Conservation (phyloP, 768 basidiomycete species). For the Phaeotremella skinneri region DNA sequence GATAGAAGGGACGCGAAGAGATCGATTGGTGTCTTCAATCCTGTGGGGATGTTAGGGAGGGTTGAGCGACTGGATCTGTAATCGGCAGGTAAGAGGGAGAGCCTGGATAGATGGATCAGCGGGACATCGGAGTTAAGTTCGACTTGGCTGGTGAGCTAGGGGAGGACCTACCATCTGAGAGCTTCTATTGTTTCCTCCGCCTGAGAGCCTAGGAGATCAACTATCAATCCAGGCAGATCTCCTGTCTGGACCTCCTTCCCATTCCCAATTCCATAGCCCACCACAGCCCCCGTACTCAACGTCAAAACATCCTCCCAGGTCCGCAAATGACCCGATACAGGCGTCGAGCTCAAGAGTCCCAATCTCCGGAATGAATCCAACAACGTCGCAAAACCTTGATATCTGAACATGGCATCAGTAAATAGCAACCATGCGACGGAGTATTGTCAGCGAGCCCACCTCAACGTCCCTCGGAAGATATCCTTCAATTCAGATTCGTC, state of each 20-base stretch:
- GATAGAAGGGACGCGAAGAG: constrained; percentile 70
- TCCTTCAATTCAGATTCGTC: constrained; percentile 58
- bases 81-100: not conserved
- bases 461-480: constrained; percentile 77
- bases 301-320: constrained; percentile 54
- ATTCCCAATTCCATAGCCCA: constrained; percentile 6
- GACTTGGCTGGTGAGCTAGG: constrained; percentile 10
- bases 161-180: constrained; percentile 33
- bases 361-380: constrained; percentile 70
- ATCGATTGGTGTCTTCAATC: constrained; percentile 58
- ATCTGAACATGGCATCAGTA: constrained; percentile 56
- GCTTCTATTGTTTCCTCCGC: constrained; percentile 33
- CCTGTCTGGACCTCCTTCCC: constrained; percentile 36
- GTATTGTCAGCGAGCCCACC: constrained; percentile 54
- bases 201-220: constrained; percentile 21
- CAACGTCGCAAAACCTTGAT: constrained; percentile 74
- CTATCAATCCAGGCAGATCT: constrained; percentile 10
- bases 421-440: too few species aligned
- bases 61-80: not conserved
- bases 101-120: too few species aligned
- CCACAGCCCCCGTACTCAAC: constrained; percentile 23
- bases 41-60: constrained; percentile 20
- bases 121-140: constrained; percentile 19
- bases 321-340: constrained; percentile 51
- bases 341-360: constrained; percentile 62